These are phyloP conservation scores for Mrakia gelida DNA, from an alignment of 768 basidiomycete species.

Conservation along the genomic window DNA sequence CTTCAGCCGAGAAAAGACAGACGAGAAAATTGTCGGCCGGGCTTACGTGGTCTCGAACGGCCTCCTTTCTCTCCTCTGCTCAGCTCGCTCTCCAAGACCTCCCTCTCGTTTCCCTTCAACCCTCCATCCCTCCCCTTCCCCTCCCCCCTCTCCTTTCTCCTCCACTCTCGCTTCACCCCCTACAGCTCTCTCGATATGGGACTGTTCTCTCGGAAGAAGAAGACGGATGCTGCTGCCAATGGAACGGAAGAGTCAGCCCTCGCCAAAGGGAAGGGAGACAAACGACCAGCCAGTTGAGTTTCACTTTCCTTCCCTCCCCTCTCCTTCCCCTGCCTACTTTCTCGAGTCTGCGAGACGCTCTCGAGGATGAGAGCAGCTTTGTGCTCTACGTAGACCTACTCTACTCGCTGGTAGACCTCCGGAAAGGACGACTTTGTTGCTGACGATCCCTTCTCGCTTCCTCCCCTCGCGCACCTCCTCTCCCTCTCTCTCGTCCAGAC, in stretches of 20 bases:
- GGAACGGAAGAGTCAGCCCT: slow-evolving; percentile 35
- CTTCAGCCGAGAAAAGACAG: no score
- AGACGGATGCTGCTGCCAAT: slow-evolving; percentile 27
- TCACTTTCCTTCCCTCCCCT: not conserved
- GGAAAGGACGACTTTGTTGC: not conserved
- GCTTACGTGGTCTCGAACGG: no score
- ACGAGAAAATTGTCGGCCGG: no score
- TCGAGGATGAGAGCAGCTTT: no score
- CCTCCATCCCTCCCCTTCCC: no score
- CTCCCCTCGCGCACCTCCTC: not conserved
- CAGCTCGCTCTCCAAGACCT: no score
- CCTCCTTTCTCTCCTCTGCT: no score
- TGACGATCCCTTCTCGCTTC: not conserved
- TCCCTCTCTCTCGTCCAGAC: slow-evolving; percentile 53
- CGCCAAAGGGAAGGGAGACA: slow-evolving; percentile 45
- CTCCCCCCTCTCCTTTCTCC: no score
- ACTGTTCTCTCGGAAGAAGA: slow-evolving; percentile 29
- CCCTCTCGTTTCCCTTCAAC: no score
- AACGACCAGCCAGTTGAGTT: slow-evolving; percentile 46
- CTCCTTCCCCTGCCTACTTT: not conserved
- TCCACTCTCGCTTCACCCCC: not conserved
- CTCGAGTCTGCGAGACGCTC: not conserved
- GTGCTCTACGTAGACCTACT: no score
- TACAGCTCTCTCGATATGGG: slow-evolving; percentile 12
- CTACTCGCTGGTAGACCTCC: not conserved